phyloP scores from a whole-genome alignment of 106 monocot species.

The Dioscorea zingiberensis region DNA sequence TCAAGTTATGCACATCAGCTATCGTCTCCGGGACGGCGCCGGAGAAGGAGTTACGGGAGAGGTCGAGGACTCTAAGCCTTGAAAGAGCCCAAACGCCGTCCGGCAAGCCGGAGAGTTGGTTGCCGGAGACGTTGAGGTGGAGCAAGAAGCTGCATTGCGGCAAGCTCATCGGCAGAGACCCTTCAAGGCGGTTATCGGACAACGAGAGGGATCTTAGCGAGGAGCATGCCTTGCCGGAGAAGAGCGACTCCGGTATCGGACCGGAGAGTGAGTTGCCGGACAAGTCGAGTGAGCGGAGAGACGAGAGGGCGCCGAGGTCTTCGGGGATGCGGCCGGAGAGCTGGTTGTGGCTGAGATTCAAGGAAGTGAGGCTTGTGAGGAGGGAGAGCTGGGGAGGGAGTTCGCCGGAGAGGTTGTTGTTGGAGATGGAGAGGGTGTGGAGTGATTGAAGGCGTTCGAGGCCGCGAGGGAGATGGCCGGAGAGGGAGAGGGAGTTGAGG shows the following conservation, averaged over 20 bases:
- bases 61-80: constrained; percentile 56
- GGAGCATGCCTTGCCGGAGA: constrained; percentile 20
- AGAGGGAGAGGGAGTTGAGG: constrained; percentile 48
- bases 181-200: constrained; percentile 45
- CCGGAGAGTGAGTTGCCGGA: constrained; percentile 56
- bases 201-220: constrained; percentile 52
- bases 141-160: constrained; percentile 43
- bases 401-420: constrained; percentile 57
- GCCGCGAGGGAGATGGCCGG: constrained; percentile 41
- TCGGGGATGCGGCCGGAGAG: constrained; percentile 46
- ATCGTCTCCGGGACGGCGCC: constrained; percentile 41
- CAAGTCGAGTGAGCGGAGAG: constrained; percentile 49
- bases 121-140: constrained; percentile 59
- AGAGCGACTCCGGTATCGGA: constrained; percentile 30
- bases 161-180: constrained; percentile 37
- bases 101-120: constrained; percentile 50
- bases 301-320: constrained; percentile 18
- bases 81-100: constrained; percentile 31
- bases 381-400: constrained; percentile 38
- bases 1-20: constrained; percentile 49
- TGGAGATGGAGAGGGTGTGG: constrained; percentile 31
- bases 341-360: constrained; percentile 48
- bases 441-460: constrained; percentile 40
- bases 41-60: constrained; percentile 54
- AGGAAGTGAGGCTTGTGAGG: constrained; percentile 23